These are phyloP conservation scores for Elsinoe ampelina DNA, from an alignment of 2,329 filamentous ascomycete species.

Conservation along the genomic window DNA sequence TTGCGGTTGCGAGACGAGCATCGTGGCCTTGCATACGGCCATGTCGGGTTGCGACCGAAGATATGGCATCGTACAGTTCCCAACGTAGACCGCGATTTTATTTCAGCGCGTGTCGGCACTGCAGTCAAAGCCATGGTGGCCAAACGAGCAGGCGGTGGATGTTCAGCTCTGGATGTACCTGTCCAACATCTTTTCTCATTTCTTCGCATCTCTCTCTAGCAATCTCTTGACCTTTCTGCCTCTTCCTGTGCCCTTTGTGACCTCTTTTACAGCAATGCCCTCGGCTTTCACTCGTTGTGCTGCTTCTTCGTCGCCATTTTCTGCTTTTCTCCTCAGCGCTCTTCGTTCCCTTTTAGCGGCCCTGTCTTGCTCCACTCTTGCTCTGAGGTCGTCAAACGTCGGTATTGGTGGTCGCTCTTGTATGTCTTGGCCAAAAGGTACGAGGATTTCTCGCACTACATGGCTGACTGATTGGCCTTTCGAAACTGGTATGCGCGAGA, in stretches of 20 bases:
- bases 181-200: slow-evolving; percentile 19
- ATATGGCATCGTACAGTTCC: too few relatives aligned
- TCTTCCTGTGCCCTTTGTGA: not conserved
- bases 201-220: slow-evolving; percentile 32
- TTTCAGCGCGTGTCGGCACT: too few relatives aligned
- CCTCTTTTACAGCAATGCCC: slow-evolving; percentile 4
- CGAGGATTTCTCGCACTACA: slow-evolving; percentile 65
- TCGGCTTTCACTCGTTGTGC: slow-evolving; percentile 20
- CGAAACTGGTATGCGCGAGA: slow-evolving; percentile 59
- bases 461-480: slow-evolving; percentile 54
- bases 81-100: too few relatives aligned
- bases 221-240: slow-evolving; percentile 33
- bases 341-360: slow-evolving; percentile 45
- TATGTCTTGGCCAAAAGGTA: slow-evolving; percentile 57
- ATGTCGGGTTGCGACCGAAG: too few relatives aligned
- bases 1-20: too few relatives aligned
- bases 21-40: too few relatives aligned
- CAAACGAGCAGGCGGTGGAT: not conserved
- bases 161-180: not conserved
- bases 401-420: slow-evolving; percentile 57
- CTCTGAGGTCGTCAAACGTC: slow-evolving; percentile 52
- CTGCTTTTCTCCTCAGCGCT: slow-evolving; percentile 22
- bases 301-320: slow-evolving; percentile 23
- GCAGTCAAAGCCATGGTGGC: too few relatives aligned
- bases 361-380: slow-evolving; percentile 45